These are phyloP conservation scores for Canavalia ensiformis DNA, from an alignment of 306 rosid species.

Conservation along the genomic window DNA sequence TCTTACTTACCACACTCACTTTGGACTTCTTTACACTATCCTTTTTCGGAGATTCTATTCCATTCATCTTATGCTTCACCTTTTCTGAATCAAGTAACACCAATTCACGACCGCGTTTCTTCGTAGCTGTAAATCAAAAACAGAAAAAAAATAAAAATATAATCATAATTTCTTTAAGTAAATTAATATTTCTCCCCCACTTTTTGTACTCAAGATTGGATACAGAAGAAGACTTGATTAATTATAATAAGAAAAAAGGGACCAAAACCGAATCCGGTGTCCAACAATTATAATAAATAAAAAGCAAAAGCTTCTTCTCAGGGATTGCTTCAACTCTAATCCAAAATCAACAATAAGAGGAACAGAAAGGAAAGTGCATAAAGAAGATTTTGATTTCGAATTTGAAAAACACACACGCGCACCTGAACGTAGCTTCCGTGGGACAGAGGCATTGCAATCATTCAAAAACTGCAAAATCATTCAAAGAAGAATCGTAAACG, in stretches of 20 bases:
- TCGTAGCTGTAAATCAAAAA: conserved; percentile 63
- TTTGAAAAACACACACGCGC: conserved; percentile 40
- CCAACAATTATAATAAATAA: conserved; percentile 45
- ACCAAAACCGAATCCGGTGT: conserved; percentile 45
- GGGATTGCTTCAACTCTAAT: conserved; percentile 59
- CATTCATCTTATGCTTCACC: conserved; percentile 54
- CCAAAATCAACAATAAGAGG: conserved; percentile 42
- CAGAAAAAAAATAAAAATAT: background rate
- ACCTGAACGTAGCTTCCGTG: conserved; percentile 91
- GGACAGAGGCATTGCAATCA: conserved; percentile 71
- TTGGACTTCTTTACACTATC: conserved; percentile 59
- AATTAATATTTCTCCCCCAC: background rate
- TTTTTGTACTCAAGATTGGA: conserved; percentile 12
- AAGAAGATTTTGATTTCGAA: conserved; percentile 6
- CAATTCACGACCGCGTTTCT: conserved; percentile 76
- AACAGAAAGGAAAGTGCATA: conserved; percentile 7
- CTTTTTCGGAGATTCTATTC: conserved; percentile 54
- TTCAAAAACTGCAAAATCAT: conserved; percentile 56
- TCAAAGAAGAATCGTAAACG: background rate
- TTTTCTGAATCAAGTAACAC: conserved; percentile 62
- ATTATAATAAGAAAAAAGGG: background rate
- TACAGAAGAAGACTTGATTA: conserved; percentile 1
- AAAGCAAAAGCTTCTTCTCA: conserved; percentile 48
- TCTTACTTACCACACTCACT: conserved; percentile 54
- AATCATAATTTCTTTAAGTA: background rate